Conservation (phyloP, 148 eudicot species). For the Chenopodium album region DNA sequence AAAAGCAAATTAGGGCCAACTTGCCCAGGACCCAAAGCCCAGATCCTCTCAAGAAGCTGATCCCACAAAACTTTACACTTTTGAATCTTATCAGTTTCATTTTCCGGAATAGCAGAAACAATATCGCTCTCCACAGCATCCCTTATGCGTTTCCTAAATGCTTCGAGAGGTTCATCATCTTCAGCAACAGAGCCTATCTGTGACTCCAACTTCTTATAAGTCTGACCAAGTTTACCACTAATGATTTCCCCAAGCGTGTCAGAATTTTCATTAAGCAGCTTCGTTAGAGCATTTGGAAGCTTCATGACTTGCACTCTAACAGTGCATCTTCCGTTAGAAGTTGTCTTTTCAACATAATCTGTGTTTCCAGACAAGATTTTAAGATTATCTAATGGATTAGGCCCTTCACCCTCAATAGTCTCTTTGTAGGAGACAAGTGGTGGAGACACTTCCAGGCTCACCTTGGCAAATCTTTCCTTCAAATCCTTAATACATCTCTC, state of each 20-base stretch:
- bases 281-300: constrained; percentile 74
- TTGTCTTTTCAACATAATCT: constrained; percentile 66
- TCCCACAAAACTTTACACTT: constrained; percentile 59
- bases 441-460: constrained; percentile 83
- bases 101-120: constrained; percentile 43
- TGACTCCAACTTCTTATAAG: constrained; percentile 55
- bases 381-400: constrained; percentile 58
- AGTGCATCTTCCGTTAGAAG: constrained; percentile 89
- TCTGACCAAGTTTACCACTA: constrained; percentile 65
- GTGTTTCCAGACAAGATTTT: constrained; percentile 49
- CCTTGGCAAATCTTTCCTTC: constrained; percentile 85
- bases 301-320: constrained; percentile 76
- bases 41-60: constrained; percentile 65
- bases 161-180: constrained; percentile 68
- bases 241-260: constrained; percentile 66
- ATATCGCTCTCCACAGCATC: constrained; percentile 70
- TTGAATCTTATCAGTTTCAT: constrained; percentile 51
- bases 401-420: constrained; percentile 75
- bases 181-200: constrained; percentile 47
- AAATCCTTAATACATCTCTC: constrained; percentile 94
- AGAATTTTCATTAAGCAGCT: constrained; percentile 79
- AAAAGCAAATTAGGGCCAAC: constrained; percentile 90
- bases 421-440: constrained; percentile 87
- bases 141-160: constrained; percentile 60
- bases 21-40: constrained; percentile 89